phyloP scores from a whole-genome alignment of 805 yeast species.

The Citeromyces nyonsensis region DNA sequence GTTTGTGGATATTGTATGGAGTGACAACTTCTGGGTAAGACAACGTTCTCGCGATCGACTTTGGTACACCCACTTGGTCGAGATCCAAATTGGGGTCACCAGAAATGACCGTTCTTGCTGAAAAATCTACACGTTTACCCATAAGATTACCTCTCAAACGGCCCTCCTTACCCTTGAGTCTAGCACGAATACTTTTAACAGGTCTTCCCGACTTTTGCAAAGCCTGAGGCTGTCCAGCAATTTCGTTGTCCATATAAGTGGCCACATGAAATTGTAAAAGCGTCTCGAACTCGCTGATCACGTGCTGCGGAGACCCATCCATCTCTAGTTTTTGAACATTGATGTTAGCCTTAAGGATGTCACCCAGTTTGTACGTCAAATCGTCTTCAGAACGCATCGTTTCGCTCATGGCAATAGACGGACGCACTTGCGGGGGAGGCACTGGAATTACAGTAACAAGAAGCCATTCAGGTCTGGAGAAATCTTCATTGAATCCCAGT shows the following conservation, averaged over 20 bases:
- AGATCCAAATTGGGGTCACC: slow-evolving; percentile 97
- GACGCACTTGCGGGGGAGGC: slow-evolving; percentile 99
- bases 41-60: slow-evolving; percentile 87
- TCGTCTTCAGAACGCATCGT: slow-evolving; percentile 99
- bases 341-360: slow-evolving; percentile 89
- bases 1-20: slow-evolving; percentile 87
- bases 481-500: slow-evolving; percentile 87
- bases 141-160: slow-evolving; percentile 95
- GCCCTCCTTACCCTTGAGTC: slow-evolving; percentile 98
- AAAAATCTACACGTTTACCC: slow-evolving; percentile 99
- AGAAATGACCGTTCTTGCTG: slow-evolving; percentile 97
- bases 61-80: slow-evolving; percentile 98
- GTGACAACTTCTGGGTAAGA: slow-evolving; percentile 97
- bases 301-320: slow-evolving; percentile 99
- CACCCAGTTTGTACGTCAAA: slow-evolving; percentile 93
- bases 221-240: slow-evolving; percentile 99
- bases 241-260: slow-evolving; percentile 98
- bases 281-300: slow-evolving; percentile 90
- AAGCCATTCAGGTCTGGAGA: slow-evolving; percentile 98
- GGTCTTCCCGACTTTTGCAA: slow-evolving; percentile 98
- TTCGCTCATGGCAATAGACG: slow-evolving; percentile 94
- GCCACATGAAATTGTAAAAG: slow-evolving; percentile 95
- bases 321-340: slow-evolving; percentile 94
- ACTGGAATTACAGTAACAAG: slow-evolving; percentile 94
- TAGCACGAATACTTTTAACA: slow-evolving; percentile 95